Conservation (phyloP, 352 stramenopile genomes). For the Phytophthora hybrid region DNA sequence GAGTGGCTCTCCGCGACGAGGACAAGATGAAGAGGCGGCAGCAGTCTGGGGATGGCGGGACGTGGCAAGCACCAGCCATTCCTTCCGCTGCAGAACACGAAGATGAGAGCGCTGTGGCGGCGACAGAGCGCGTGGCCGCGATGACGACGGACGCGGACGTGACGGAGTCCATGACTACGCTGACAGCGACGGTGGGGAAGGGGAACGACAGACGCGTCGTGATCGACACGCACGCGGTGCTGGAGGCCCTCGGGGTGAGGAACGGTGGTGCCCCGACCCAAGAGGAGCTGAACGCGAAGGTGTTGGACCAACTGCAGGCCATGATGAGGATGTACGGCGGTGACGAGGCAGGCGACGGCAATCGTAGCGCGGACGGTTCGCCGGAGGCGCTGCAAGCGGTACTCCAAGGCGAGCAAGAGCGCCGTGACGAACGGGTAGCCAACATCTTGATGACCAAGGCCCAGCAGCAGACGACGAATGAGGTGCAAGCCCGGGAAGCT, state of each 20-base stretch:
- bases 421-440: not conserved
- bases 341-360: no score
- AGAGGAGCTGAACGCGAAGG: not conserved
- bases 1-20: no score
- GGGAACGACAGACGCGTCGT: not conserved
- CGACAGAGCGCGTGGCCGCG: no score
- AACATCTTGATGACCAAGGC: not conserved
- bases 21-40: no score
- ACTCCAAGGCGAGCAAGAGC: not conserved
- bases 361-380: not conserved
- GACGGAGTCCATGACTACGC: not conserved
- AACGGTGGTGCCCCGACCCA: not conserved
- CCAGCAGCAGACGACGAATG: not conserved
- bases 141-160: no score
- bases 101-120: no score
- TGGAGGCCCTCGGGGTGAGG: not conserved
- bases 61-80: not conserved
- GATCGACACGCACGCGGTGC: not conserved
- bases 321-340: not conserved
- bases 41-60: no score
- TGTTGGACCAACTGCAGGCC: not conserved
- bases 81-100: not conserved
- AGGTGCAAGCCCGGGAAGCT: not conserved
- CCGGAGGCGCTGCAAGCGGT: not conserved
- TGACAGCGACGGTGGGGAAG: not conserved